Conservation (phyloP, 1,139 yeast genomes). For the Hyphopichia wangnamkhiaoensis region DNA sequence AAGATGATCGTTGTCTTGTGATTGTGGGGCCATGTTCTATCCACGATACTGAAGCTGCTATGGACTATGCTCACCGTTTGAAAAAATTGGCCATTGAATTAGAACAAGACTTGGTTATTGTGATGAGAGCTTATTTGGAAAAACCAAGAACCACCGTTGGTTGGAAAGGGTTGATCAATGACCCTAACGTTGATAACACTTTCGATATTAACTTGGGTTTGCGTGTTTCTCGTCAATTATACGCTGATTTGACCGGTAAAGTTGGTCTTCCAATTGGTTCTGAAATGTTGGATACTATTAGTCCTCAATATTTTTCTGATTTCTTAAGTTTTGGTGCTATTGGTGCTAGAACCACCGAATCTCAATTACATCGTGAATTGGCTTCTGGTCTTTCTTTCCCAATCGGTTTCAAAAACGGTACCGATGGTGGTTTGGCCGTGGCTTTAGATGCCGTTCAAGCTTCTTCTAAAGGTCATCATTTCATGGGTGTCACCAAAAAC, state of each 20-base stretch:
- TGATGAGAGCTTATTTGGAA: conserved; percentile 97
- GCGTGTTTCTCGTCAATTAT: conserved; percentile 82
- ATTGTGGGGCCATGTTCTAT: conserved; percentile 97
- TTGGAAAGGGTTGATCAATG: conserved; percentile 97
- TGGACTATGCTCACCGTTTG: conserved; percentile 78
- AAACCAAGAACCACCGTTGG: conserved; percentile 99
- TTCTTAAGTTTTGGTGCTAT: conserved; percentile 92
- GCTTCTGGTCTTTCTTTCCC: conserved; percentile 97
- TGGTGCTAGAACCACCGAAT: conserved; percentile 97
- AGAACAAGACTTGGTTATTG: conserved; percentile 74
- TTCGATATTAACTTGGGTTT: conserved; percentile 95
- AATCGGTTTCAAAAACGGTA: conserved; percentile 95
- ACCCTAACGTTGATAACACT: conserved; percentile 93
- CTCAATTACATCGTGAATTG: conserved; percentile 93
- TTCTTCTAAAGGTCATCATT: conserved; percentile 91
- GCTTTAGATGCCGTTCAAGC: conserved; percentile 94
- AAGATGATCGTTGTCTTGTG: conserved; percentile 76
- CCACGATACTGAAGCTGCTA: conserved; percentile 91
- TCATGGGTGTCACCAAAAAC: conserved; percentile 88
- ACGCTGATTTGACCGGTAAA: conserved; percentile 72
- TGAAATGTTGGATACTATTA: conserved; percentile 96
- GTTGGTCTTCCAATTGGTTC: conserved; percentile 83
- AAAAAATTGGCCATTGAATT: conserved; percentile 60
- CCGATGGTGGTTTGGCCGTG: conserved; percentile 90
- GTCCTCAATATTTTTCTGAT: conserved; percentile 91